phyloP scores from a whole-genome alignment of 352 stramenopile species.

The Saprolegnia diclina region DNA sequence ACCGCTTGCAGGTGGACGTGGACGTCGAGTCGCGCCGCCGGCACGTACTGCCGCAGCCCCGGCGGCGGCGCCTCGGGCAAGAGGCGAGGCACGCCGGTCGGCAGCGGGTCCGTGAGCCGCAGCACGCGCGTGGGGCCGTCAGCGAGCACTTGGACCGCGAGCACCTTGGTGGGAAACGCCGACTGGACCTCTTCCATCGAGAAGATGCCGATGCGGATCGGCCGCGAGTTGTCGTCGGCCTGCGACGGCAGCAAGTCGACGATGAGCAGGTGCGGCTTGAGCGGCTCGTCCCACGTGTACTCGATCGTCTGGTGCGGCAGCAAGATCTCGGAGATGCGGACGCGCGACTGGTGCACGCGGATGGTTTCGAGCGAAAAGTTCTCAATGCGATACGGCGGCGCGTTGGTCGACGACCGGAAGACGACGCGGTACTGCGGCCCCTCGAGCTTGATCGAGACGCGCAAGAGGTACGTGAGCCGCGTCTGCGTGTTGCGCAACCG shows the following conservation, averaged over 20 bases:
- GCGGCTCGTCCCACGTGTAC: constrained; percentile 86
- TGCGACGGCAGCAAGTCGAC: constrained; percentile 85
- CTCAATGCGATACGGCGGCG: constrained; percentile 79
- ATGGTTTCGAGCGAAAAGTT: constrained; percentile 87
- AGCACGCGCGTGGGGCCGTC: constrained; percentile 84
- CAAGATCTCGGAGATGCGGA: constrained; percentile 78
- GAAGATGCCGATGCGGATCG: constrained; percentile 77
- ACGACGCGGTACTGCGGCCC: constrained; percentile 29
- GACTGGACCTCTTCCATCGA: constrained; percentile 70
- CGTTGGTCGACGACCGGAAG: constrained; percentile 37
- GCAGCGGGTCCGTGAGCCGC: constrained; percentile 66
- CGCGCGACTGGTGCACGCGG: constrained; percentile 73
- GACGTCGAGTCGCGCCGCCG: constrained; percentile 45
- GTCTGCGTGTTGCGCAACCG: constrained; percentile 79
- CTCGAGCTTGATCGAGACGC: constrained; percentile 73
- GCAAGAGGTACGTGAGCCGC: constrained; percentile 67
- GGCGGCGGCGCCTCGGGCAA: too few relatives aligned
- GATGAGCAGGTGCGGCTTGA: constrained; percentile 65
- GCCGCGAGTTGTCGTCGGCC: constrained; percentile 79
- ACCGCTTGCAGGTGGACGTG: constrained; percentile 59
- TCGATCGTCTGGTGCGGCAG: constrained; percentile 81
- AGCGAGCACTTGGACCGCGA: constrained; percentile 77
- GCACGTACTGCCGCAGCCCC: constrained; percentile 44
- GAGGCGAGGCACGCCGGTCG: background rate
- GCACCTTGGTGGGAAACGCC: constrained; percentile 45